These are phyloP conservation scores for Tillandsia fasciculata DNA, from an alignment of 176 grass and related monocot species.

Conservation along the genomic window DNA sequence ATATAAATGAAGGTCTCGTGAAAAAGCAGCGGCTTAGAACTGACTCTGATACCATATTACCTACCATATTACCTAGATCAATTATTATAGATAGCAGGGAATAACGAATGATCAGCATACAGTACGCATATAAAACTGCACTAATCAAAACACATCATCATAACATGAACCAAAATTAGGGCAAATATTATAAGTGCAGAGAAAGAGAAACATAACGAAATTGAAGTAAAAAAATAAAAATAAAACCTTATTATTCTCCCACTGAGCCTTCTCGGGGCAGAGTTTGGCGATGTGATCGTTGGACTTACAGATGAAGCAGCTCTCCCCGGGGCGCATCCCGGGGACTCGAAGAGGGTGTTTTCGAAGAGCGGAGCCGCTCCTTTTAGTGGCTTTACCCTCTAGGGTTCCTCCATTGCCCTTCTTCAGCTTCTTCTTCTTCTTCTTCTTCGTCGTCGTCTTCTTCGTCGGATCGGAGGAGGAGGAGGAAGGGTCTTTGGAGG, in stretches of 20 bases:
- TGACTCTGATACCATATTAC: no score
- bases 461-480: slow-evolving; percentile 19
- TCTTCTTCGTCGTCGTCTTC: slow-evolving; percentile 17
- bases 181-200: background rate
- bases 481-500: background rate
- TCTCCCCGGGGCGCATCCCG: slow-evolving; percentile 87
- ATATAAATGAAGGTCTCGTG: no score
- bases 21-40: no score
- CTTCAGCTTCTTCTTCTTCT: slow-evolving; percentile 48
- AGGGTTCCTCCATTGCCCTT: slow-evolving; percentile 8
- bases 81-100: no score
- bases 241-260: slow-evolving; percentile 91
- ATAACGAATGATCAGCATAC: no score
- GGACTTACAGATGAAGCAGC: slow-evolving; percentile 96
- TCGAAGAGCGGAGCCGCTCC: background rate
- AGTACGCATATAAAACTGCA: no score
- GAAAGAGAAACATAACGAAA: background rate
- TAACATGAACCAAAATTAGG: no score
- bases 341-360: slow-evolving; percentile 81
- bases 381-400: slow-evolving; percentile 15
- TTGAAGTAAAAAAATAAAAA: background rate
- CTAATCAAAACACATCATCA: no score
- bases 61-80: no score
- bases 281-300: slow-evolving; percentile 70
- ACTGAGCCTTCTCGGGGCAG: slow-evolving; percentile 76